These are phyloP conservation scores for Tylopilus balloui DNA, from an alignment of 768 basidiomycete genomes.

Conservation along the genomic window DNA sequence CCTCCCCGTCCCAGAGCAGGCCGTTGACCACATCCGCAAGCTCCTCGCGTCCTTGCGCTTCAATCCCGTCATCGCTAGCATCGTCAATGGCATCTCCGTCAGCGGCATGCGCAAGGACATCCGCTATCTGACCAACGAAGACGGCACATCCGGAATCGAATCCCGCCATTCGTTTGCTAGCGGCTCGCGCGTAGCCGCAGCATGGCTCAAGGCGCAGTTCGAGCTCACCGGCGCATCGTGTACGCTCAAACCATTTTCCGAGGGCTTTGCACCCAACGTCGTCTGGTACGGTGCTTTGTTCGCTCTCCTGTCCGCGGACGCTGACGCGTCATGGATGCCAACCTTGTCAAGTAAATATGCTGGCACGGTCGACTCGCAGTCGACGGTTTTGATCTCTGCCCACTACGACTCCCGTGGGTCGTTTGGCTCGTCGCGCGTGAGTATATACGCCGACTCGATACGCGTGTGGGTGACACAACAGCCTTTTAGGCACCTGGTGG, in stretches of 20 bases:
- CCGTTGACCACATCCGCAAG: slow-evolving; percentile 50
- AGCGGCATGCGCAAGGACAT: slow-evolving; percentile 66
- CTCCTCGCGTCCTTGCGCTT: slow-evolving; percentile 61
- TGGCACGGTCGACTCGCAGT: slow-evolving; percentile 40
- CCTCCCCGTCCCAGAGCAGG: slow-evolving; percentile 53
- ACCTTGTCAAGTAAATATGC: slow-evolving; percentile 47
- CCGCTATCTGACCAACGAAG: slow-evolving; percentile 83
- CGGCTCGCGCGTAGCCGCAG: slow-evolving; percentile 41
- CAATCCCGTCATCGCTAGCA: slow-evolving; percentile 60
- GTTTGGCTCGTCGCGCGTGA: slow-evolving; percentile 64
- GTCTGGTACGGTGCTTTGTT: slow-evolving; percentile 52
- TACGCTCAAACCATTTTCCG: slow-evolving; percentile 57
- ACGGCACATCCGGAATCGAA: slow-evolving; percentile 61
- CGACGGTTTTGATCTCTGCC: slow-evolving; percentile 70
- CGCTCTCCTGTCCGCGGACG: not conserved
- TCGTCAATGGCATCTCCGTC: slow-evolving; percentile 66
- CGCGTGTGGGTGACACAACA: not conserved
- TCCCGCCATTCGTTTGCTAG: slow-evolving; percentile 80
- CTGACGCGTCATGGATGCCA: not conserved
- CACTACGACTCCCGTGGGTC: slow-evolving; percentile 93
- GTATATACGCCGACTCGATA: not conserved
- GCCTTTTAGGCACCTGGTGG: slow-evolving; percentile 41
- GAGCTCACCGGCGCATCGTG: slow-evolving; percentile 76
- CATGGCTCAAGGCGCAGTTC: slow-evolving; percentile 56
- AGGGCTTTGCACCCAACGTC: slow-evolving; percentile 81